Evolutionary conservation across 257 asterid genomes (phyloP).

Genomic region (Penstemon newberryi): DNA sequence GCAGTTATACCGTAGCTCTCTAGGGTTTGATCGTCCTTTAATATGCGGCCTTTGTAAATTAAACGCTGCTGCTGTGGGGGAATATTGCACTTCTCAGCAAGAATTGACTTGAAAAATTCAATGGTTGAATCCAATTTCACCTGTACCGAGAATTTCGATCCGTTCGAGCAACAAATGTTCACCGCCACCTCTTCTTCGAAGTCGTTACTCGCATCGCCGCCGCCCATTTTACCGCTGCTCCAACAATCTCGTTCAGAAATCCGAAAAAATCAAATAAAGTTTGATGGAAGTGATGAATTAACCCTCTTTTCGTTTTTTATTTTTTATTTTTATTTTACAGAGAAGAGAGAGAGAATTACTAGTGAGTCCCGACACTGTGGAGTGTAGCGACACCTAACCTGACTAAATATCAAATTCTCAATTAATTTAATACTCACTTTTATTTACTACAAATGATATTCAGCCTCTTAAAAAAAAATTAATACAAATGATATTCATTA

Average conservation of each 20-base stretch:
- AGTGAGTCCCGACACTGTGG: too few relatives aligned
- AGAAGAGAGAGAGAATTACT: too few relatives aligned
- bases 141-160: constrained; percentile 46
- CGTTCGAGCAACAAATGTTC: constrained; percentile 51
- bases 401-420: too few relatives aligned
- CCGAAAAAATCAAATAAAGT: background rate
- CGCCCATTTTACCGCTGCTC: constrained; percentile 37
- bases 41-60: constrained; percentile 65
- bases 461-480: too few relatives aligned
- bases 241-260: constrained; percentile 5
- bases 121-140: constrained; percentile 47
- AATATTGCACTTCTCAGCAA: constrained; percentile 47
- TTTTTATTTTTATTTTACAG: too few relatives aligned
- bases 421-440: too few relatives aligned
- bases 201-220: constrained; percentile 42
- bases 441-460: too few relatives aligned
- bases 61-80: constrained; percentile 56
- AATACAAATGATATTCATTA: too few relatives aligned
- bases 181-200: constrained; percentile 39
- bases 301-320: too few relatives aligned
- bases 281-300: too few relatives aligned
- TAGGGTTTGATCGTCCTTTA: constrained; percentile 67
- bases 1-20: constrained; percentile 45
- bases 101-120: constrained; percentile 45
- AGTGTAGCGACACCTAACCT: too few relatives aligned